Percentiles rank a stretch among this genome's conserved stretches.
phyloP scores from a whole-genome alignment of 2,329 filamentous ascomycete species.

The Alternaria triticina region DNA sequence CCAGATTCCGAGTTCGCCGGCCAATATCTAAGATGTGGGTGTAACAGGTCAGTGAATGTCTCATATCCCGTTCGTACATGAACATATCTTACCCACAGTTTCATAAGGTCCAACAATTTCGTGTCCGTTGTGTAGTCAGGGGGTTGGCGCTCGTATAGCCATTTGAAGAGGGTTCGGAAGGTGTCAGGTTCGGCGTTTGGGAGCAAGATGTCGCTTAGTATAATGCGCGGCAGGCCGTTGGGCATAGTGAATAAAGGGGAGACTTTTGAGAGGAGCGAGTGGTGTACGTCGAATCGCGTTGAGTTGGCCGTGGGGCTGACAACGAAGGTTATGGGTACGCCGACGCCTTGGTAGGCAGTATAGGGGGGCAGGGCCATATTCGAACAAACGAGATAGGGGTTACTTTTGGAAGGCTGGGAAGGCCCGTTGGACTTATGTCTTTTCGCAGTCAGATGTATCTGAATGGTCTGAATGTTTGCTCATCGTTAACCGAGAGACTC shows the following conservation, averaged over 20 bases:
- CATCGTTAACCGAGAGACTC: accelerated
- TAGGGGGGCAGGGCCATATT: neutral
- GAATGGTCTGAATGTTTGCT: accelerated
- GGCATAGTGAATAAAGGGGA: slow-evolving; percentile 1
- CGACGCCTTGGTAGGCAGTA: neutral
- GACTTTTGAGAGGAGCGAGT: neutral
- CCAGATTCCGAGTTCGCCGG: slow-evolving; percentile 6
- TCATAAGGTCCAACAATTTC: neutral
- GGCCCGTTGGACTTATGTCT: too few species aligned
- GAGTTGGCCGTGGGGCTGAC: neutral
- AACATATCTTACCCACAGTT: neutral
- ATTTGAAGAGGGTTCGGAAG: neutral
- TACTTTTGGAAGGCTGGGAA: neutral
- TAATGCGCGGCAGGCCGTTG: neutral
- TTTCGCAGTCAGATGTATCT: neutral
- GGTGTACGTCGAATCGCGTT: slow-evolving; percentile 9
- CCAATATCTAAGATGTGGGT: neutral
- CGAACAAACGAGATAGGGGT: neutral
- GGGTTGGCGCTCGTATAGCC: neutral
- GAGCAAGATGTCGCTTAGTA: neutral
- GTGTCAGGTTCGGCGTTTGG: neutral
- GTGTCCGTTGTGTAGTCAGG: neutral
- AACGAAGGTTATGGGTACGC: slow-evolving; percentile 3
- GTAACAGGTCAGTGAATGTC: neutral
- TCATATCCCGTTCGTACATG: neutral